Evolutionary conservation across 139 green algal species (phyloP), one percentile per base, ranked within the genome.

Genomic region (Spirogloea muscicola): DNA sequence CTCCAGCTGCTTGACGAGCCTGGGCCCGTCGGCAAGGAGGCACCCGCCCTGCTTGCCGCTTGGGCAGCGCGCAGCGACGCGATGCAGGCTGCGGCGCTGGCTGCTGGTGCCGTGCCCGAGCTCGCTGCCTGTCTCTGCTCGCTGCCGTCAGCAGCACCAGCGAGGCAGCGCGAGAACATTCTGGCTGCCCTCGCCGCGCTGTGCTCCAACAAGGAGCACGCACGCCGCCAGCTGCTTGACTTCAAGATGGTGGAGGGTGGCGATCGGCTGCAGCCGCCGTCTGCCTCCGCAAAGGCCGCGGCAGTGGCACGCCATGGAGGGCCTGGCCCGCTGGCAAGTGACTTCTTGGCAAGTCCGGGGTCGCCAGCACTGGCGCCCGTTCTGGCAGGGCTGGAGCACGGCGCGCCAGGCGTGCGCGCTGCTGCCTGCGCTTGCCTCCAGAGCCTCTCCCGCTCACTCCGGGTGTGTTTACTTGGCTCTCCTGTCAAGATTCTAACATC

Each of bases 351-450:
- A n/a, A n/a, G n/a, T n/a, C 43, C 43, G 13, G 13, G 43, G 10
- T 6, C 46, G 74, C 58, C 86, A 86, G 43, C 52, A 27, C 69
- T 92, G 43, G 67, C 58, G 1, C 71, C 82, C 25, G 86, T 93
- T 18, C 57, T 90, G 29, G 37, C 38, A 0, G 57, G 43, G 34
- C 67, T 94, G 64, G 72, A 82, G 25, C 72, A 90, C 58, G 33
- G 57, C 2, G 7, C 9, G n/a, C 49, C 34, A 33, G 49, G 51
- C 39, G 76, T 92, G 33, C 73, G 89, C 1, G 80, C 70, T 0
- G 91, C 87, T 9, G 91, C 89, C 0, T 93, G 90, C 61, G 33
- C 76, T 13, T 92, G 86, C 58, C 71, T 95, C 48, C 77, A 82
- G 13, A 90, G 84, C 44, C 83, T 96, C 49, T 89, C 81, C 3